phyloP scores from a whole-genome alignment of 2,329 filamentous ascomycete genomes.

The Bipolaris gigantea region DNA sequence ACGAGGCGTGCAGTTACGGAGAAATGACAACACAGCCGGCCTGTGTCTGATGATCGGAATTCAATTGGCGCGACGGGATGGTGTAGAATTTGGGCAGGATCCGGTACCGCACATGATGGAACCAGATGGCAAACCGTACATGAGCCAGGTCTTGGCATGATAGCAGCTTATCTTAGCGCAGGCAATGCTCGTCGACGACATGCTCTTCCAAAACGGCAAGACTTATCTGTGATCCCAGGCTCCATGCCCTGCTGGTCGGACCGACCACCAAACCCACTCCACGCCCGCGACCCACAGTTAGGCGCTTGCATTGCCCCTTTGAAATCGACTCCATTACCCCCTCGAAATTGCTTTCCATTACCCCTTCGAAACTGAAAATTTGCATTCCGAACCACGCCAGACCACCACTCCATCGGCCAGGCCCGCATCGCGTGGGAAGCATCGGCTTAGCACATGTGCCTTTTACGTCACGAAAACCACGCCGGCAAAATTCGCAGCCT shows the following conservation, averaged over 20 bases:
- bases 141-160: slow-evolving; percentile 5
- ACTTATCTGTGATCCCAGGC: slow-evolving; percentile 11
- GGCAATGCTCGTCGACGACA: slow-evolving; percentile 1
- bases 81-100: slow-evolving; percentile 6
- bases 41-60: slow-evolving; percentile 1
- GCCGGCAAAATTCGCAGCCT: slow-evolving; percentile 6
- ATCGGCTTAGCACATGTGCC: slow-evolving; percentile 21
- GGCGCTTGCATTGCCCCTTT: slow-evolving; percentile 35
- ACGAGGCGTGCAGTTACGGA: neutral
- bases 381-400: slow-evolving; percentile 10
- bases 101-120: slow-evolving; percentile 13
- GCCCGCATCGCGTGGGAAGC: slow-evolving; percentile 18
- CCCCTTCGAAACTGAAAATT: slow-evolving; percentile 45
- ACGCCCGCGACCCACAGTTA: slow-evolving; percentile 9
- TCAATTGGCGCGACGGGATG: slow-evolving; percentile 1
- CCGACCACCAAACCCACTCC: slow-evolving; percentile 11
- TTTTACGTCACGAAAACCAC: slow-evolving; percentile 13
- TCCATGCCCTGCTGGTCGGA: slow-evolving; percentile 16
- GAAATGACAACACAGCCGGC: slow-evolving; percentile 1
- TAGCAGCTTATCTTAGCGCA: slow-evolving; percentile 5
- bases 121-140: slow-evolving; percentile 10
- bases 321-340: slow-evolving; percentile 40
- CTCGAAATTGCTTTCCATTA: slow-evolving; percentile 40
- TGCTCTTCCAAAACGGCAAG: neutral
- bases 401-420: slow-evolving; percentile 1